Evolutionary conservation across 2,329 filamentous ascomycete species (phyloP).

Genomic region (Pleochaeta shiraiana): DNA sequence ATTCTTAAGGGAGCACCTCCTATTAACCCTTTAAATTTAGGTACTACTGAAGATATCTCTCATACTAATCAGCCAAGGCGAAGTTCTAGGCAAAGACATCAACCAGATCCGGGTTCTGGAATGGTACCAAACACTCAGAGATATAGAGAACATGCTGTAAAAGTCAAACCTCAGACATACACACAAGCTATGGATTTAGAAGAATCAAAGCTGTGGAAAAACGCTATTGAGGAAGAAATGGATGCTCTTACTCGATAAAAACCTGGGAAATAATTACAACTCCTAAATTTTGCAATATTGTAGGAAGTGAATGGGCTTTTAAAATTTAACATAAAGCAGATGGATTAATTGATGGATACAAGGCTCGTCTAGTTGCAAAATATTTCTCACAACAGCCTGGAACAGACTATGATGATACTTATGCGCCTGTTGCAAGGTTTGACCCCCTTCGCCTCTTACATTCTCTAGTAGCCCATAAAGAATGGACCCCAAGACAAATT

Average conservation of each 20-base stretch:
- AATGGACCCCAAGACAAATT: not conserved
- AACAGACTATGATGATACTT: not conserved
- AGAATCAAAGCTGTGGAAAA: not conserved
- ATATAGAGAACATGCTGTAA: not conserved
- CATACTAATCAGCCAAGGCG: not conserved
- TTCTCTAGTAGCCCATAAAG: conserved; percentile 2
- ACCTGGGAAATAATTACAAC: not conserved
- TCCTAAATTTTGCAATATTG: not conserved
- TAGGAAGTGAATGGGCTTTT: not conserved
- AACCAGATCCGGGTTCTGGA: not conserved
- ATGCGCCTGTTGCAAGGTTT: not conserved
- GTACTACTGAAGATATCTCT: not conserved
- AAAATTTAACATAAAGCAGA: not conserved
- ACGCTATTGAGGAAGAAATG: not conserved
- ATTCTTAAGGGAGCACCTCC: not conserved
- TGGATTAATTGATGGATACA: not conserved
- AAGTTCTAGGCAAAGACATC: too few species aligned
- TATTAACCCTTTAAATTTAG: too few species aligned
- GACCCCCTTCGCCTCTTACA: not conserved
- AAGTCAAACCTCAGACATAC: not conserved
- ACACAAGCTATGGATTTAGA: not conserved
- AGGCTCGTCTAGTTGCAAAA: not conserved
- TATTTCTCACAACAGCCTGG: not conserved
- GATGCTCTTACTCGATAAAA: not conserved
- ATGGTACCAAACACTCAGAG: too few species aligned